These are phyloP conservation scores for Cardamine occulta DNA, from an alignment of 345 rosid genomes.

Conservation along the genomic window DNA sequence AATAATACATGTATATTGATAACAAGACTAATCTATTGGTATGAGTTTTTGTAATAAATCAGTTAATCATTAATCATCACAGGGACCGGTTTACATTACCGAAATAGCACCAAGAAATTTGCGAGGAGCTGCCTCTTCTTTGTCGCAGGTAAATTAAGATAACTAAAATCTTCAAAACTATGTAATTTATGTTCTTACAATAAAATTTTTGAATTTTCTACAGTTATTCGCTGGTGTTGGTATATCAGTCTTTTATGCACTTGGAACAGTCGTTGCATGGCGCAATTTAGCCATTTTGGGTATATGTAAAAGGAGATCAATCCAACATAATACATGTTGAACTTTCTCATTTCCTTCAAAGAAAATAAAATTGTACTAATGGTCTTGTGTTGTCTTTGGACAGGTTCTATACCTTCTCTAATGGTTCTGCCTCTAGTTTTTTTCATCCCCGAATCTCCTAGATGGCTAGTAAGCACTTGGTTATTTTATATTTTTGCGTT, in stretches of 20 bases:
- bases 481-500: not conserved
- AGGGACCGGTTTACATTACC: constrained; percentile 45
- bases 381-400: no score
- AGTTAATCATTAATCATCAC: not conserved
- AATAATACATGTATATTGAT: no score
- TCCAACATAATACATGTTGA: not conserved
- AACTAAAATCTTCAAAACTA: not conserved
- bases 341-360: constrained; percentile 26
- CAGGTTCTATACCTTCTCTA: no score
- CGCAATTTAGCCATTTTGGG: no score
- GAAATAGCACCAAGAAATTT: constrained; percentile 40
- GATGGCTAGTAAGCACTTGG: no score
- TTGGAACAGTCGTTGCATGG: no score
- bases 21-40: no score
- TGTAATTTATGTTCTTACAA: not conserved
- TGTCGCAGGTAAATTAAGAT: constrained; percentile 17
- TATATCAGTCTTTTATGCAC: no score
- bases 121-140: constrained; percentile 43
- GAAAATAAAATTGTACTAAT: not conserved
- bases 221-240: no score
- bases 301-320: not conserved
- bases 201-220: not conserved
- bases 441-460: no score
- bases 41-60: not conserved
- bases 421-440: no score